A percentile compares a stretch with the other conserved stretches of the same genome.
Evolutionary conservation across 768 basidiomycete species (phyloP).

Genomic region (Cystobasidium tubakii): DNA sequence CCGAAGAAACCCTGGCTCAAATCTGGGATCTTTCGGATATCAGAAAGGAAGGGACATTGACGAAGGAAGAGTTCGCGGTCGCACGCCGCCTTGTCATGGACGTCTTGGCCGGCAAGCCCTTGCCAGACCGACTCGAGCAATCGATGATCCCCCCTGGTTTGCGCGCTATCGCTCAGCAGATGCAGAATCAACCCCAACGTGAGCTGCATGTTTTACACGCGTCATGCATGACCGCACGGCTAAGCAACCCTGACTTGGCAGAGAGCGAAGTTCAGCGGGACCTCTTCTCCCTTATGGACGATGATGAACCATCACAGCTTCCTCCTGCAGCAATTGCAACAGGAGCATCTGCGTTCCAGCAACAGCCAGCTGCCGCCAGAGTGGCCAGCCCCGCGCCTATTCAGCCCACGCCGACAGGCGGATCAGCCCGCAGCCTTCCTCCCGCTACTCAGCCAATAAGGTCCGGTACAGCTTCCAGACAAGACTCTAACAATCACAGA

Average conservation of each 20-base stretch:
- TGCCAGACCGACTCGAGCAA: conserved; percentile 65
- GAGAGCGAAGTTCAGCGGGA: conserved; percentile 40
- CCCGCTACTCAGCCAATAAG: conserved; percentile 36
- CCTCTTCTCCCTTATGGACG: conserved; percentile 54
- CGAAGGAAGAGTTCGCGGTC: conserved; percentile 86
- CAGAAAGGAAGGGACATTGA: conserved; percentile 75
- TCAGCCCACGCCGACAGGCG: conserved; percentile 34
- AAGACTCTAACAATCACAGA: conserved; percentile 23
- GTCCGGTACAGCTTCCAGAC: conserved; percentile 22
- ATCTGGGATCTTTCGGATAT: conserved; percentile 95
- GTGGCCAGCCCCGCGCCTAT: conserved; percentile 22
- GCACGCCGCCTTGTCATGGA: conserved; percentile 88
- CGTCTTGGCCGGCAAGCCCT: conserved; percentile 69
- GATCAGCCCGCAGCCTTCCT: conserved; percentile 27
- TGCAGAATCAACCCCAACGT: conserved; percentile 51
- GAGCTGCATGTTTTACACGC: background rate
- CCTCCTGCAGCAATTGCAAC: conserved; percentile 21
- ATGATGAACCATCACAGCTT: conserved; percentile 53
- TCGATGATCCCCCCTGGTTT: conserved; percentile 76
- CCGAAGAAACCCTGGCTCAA: conserved; percentile 75
- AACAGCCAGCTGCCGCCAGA: background rate
- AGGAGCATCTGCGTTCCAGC: conserved; percentile 25
- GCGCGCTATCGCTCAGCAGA: conserved; percentile 53
- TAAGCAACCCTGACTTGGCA: background rate
- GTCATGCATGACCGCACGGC: background rate